Conservation (phyloP, 495 filamentous ascomycete genomes). For the Haplographium delicatum region DNA sequence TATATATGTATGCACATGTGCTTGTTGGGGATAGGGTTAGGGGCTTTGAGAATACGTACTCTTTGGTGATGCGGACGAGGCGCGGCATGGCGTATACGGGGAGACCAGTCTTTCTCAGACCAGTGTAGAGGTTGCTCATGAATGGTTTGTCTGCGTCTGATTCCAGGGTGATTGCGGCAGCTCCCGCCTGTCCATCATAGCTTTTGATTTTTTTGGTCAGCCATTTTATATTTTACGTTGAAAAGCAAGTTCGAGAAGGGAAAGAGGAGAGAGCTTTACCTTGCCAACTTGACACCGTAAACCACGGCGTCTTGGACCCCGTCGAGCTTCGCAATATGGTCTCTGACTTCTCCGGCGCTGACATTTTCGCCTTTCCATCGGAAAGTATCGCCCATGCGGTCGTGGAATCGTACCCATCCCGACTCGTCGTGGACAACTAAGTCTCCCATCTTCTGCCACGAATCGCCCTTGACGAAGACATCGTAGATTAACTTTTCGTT, state of each 20-base stretch:
- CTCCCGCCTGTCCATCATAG: constrained; percentile 50
- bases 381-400: constrained; percentile 28
- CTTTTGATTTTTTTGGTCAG: constrained; percentile 25
- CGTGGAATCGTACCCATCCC: constrained; percentile 27
- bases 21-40: not conserved
- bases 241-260: not conserved
- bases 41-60: constrained; percentile 34
- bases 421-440: constrained; percentile 16
- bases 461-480: constrained; percentile 26
- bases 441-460: constrained; percentile 25
- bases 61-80: constrained; percentile 44
- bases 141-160: constrained; percentile 30
- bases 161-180: constrained; percentile 42
- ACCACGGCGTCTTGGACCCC: constrained; percentile 46
- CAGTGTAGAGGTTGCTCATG: constrained; percentile 32
- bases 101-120: constrained; percentile 44
- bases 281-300: constrained; percentile 41
- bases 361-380: constrained; percentile 30
- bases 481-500: constrained; percentile 20
- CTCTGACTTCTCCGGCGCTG: constrained; percentile 29
- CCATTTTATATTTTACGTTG: not conserved
- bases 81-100: constrained; percentile 45
- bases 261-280: constrained; percentile 25
- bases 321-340: constrained; percentile 41
- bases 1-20: too few species aligned